Conservation (phyloP, 2,329 filamentous ascomycete species). For the Paracorniculantispora psalliotae region DNA sequence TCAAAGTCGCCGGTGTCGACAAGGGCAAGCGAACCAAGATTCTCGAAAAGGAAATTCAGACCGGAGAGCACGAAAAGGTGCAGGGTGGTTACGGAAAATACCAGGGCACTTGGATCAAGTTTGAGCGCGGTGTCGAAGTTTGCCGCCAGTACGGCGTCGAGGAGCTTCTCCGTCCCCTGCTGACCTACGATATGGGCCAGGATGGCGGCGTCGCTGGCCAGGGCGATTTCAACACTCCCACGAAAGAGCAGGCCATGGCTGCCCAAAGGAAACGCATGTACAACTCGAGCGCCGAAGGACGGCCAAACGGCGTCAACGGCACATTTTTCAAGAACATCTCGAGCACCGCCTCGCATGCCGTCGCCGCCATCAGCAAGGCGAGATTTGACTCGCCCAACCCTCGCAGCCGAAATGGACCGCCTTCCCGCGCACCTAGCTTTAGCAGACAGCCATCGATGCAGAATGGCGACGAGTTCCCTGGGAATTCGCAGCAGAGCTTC, state of each 20-base stretch:
- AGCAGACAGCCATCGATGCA: slow-evolving; percentile 68
- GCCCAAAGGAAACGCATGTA: slow-evolving; percentile 91
- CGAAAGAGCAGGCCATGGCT: slow-evolving; percentile 98
- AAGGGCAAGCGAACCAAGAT: slow-evolving; percentile 98
- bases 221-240: slow-evolving; percentile 84
- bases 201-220: slow-evolving; percentile 68
- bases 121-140: slow-evolving; percentile 85
- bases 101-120: slow-evolving; percentile 97
- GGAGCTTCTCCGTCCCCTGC: slow-evolving; percentile 65
- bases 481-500: slow-evolving; percentile 80
- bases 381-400: slow-evolving; percentile 83
- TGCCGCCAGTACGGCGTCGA: slow-evolving; percentile 77
- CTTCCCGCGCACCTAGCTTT: slow-evolving; percentile 59
- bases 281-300: slow-evolving; percentile 60
- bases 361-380: slow-evolving; percentile 95
- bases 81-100: slow-evolving; percentile 99
- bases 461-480: slow-evolving; percentile 62
- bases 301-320: slow-evolving; percentile 63
- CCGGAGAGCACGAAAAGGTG: slow-evolving; percentile 95
- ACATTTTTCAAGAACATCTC: slow-evolving; percentile 99
- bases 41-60: slow-evolving; percentile 94
- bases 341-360: slow-evolving; percentile 83
- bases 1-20: slow-evolving; percentile 95
- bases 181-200: slow-evolving; percentile 76
- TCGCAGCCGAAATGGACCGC: slow-evolving; percentile 57